A percentile compares a stretch with the other conserved stretches of the same genome.
These are phyloP conservation scores for Pseudophaeomoniella oleicola DNA, from an alignment of 2,329 filamentous ascomycete genomes.

Conservation along the genomic window DNA sequence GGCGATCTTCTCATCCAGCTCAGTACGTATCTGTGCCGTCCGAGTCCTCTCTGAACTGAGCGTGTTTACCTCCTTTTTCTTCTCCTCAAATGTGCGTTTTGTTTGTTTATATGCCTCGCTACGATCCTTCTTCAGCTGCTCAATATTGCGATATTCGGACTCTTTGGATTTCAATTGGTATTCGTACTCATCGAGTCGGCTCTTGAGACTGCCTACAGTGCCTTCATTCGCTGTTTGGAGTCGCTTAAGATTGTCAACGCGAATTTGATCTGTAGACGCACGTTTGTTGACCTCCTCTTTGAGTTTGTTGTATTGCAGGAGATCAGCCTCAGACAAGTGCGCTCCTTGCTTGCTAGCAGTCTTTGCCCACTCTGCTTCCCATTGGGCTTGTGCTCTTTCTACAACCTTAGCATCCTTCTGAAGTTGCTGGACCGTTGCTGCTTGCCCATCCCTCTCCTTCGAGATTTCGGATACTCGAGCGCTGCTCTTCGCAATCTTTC, in stretches of 20 bases:
- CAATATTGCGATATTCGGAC: conserved; percentile 53
- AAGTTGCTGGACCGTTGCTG: conserved; percentile 53
- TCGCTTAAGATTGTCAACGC: conserved; percentile 72
- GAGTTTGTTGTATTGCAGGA: conserved; percentile 77
- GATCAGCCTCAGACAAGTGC: conserved; percentile 69
- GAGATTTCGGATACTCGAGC: conserved; percentile 54
- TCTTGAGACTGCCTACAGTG: conserved; percentile 75
- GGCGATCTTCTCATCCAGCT: conserved; percentile 82
- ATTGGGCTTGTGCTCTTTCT: conserved; percentile 79
- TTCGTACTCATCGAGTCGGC: conserved; percentile 68
- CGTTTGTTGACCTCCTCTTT: conserved; percentile 73
- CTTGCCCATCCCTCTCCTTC: conserved; percentile 63
- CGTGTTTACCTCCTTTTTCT: conserved; percentile 82
- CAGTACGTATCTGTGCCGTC: conserved; percentile 66
- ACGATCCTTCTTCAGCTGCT: conserved; percentile 51
- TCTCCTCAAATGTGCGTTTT: conserved; percentile 64
- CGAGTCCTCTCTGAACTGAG: conserved; percentile 72
- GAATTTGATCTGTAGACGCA: conserved; percentile 65
- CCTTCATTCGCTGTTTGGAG: conserved; percentile 86
- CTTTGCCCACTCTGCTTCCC: conserved; percentile 76
- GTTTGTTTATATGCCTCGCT: conserved; percentile 51
- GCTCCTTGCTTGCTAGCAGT: conserved; percentile 75
- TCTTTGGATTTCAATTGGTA: conserved; percentile 61
- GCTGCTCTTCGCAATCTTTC: conserved; percentile 54
- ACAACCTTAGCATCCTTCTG: conserved; percentile 69